Evolutionary conservation across 768 basidiomycete species (phyloP).

Genomic region (Krasilnikovozyma curviuscula): DNA sequence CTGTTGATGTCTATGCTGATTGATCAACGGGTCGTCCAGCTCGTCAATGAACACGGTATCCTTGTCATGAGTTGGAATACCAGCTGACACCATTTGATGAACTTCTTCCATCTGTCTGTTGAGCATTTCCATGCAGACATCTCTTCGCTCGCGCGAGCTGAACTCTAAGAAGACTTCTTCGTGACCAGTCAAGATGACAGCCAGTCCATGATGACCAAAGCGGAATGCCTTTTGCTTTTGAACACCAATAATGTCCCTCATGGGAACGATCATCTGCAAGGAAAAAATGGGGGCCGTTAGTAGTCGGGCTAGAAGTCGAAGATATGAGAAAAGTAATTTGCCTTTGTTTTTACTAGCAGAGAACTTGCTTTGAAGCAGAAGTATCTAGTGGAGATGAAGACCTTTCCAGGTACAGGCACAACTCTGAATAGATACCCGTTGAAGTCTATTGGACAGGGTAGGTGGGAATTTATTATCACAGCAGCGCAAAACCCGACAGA

Average conservation of each 20-base stretch:
- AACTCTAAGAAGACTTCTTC: constrained; percentile 98
- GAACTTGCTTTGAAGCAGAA: constrained; percentile 89
- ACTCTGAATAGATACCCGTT: constrained; percentile 75
- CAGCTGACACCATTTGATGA: constrained; percentile 20
- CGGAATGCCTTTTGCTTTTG: constrained; percentile 73
- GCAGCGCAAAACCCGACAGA: neutral
- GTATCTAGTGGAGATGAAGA: constrained; percentile 78
- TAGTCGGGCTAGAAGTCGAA: neutral
- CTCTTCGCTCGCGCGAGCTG: constrained; percentile 53
- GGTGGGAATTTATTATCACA: neutral
- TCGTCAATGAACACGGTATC: constrained; percentile 72
- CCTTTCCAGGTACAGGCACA: constrained; percentile 67
- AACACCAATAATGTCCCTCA: constrained; percentile 63
- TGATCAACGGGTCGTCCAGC: constrained; percentile 34
- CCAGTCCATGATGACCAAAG: constrained; percentile 74
- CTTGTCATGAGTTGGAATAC: constrained; percentile 30
- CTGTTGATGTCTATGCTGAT: neutral
- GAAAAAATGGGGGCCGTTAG: too few species aligned
- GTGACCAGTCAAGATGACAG: constrained; percentile 80
- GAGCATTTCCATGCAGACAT: constrained; percentile 53
- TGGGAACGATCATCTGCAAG: constrained; percentile 76
- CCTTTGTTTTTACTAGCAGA: constrained; percentile 63
- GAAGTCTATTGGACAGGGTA: constrained; percentile 40
- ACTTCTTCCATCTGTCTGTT: constrained; percentile 63
- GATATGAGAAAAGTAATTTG: constrained; percentile 27